Percentiles rank a stretch among this genome's conserved stretches.
phyloP scores from a whole-genome alignment of 208 protist species.

The Trypanosomatidae sp. region DNA sequence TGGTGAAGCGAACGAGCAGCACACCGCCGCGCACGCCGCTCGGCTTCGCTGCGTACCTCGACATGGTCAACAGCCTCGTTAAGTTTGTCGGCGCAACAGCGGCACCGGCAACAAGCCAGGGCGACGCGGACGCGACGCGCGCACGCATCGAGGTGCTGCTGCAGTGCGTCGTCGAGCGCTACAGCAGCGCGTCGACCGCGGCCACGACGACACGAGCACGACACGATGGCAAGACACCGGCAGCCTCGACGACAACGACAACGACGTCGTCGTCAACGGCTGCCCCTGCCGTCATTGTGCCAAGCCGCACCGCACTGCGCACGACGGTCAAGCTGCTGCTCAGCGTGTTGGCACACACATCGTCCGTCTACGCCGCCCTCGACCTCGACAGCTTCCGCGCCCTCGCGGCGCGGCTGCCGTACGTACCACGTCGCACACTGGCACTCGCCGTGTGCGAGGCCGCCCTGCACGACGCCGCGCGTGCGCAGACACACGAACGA shows the following conservation, averaged over 20 bases:
- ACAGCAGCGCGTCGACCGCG: too few species aligned
- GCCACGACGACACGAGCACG: too few species aligned
- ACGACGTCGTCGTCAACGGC: too few species aligned
- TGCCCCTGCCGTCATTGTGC: too few species aligned
- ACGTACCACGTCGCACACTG: constrained; percentile 31
- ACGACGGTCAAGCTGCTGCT: constrained; percentile 29
- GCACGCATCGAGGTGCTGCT: neutral
- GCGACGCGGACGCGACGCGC: neutral
- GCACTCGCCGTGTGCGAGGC: constrained; percentile 36
- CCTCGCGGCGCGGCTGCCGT: constrained; percentile 49
- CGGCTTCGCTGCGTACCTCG: constrained; percentile 26
- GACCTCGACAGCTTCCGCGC: constrained; percentile 45
- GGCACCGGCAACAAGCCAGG: too few species aligned
- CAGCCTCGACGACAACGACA: too few species aligned
- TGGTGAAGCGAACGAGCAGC: constrained; percentile 14
- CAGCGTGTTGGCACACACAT: too few species aligned
- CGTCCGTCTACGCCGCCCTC: too few species aligned
- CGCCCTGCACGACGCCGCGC: constrained; percentile 16
- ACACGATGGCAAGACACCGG: too few species aligned
- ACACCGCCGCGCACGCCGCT: constrained; percentile 18
- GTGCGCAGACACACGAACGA: too few species aligned
- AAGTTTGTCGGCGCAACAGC: too few species aligned
- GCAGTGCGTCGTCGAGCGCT: neutral
- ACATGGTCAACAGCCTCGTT: constrained; percentile 16
- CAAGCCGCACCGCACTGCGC: too few species aligned